These are phyloP conservation scores for Haplographium delicatum DNA, from an alignment of 495 filamentous ascomycete genomes.

Conservation along the genomic window DNA sequence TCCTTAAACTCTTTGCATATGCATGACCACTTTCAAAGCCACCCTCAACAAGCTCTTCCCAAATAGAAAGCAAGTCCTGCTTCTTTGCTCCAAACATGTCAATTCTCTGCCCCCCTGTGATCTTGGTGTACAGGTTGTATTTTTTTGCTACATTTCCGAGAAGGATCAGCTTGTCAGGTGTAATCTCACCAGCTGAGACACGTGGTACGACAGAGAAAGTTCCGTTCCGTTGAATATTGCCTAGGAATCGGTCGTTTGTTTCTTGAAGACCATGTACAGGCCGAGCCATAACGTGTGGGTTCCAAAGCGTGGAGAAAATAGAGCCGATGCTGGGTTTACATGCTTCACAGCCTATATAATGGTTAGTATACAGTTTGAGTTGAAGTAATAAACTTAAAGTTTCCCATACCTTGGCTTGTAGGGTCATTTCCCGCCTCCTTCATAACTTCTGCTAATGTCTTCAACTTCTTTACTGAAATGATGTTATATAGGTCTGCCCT, in stretches of 20 bases:
- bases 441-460: conserved; percentile 79
- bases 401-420: conserved; percentile 56
- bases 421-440: conserved; percentile 68
- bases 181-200: conserved; percentile 85
- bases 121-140: conserved; percentile 87
- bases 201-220: conserved; percentile 89
- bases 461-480: conserved; percentile 74
- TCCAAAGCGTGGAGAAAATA: conserved; percentile 81
- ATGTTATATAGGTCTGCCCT: conserved; percentile 90
- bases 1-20: conserved; percentile 87
- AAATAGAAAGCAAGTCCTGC: conserved; percentile 86
- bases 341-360: conserved; percentile 61
- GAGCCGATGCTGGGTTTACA: conserved; percentile 87
- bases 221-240: conserved; percentile 91
- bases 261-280: conserved; percentile 79
- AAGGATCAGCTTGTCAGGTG: conserved; percentile 80
- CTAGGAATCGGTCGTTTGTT: conserved; percentile 90
- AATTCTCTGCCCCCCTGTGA: conserved; percentile 91
- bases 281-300: conserved; percentile 77
- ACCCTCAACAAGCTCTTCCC: conserved; percentile 75
- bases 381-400: not conserved
- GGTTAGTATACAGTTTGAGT: not conserved
- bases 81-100: conserved; percentile 95
- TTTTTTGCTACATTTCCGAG: conserved; percentile 88
- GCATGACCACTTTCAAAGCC: conserved; percentile 97